A percentile compares a stretch with the other conserved stretches of the same genome.
Conservation (phyloP, 129 eudicot species). For the Heracleum sosnowskyi region DNA sequence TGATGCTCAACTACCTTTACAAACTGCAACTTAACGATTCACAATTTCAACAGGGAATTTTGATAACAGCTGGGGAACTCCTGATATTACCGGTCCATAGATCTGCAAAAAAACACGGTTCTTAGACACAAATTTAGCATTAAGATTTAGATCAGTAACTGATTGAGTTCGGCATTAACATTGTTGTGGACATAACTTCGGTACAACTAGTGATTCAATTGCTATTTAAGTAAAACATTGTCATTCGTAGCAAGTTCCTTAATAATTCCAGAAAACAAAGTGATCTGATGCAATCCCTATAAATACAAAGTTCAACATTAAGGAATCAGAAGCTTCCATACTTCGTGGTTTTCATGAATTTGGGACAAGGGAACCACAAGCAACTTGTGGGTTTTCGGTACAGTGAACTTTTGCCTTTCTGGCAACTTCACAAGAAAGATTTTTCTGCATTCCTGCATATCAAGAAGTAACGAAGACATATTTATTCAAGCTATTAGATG, state of each 20-base stretch:
- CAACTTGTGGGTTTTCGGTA: conserved; percentile 56
- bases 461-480: background rate
- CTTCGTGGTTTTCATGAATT: conserved; percentile 63
- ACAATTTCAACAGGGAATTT: conserved; percentile 54
- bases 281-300: background rate
- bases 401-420: conserved; percentile 44
- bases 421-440: conserved; percentile 77
- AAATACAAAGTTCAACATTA: background rate
- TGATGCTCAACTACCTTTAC: background rate
- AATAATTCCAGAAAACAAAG: background rate
- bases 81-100: conserved; percentile 68
- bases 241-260: background rate
- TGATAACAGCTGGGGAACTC: conserved; percentile 76
- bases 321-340: conserved; percentile 16
- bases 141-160: background rate
- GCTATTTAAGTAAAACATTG: background rate
- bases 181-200: background rate
- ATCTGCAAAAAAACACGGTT: conserved; percentile 36
- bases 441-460: conserved; percentile 67
- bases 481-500: background rate
- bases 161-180: background rate
- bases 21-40: conserved; percentile 20
- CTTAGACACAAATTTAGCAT: conserved; percentile 2
- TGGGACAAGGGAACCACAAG: conserved; percentile 77
- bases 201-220: background rate